Evolutionary conservation across 1,284 basidiomycete species (phyloP), one percentile per base, ranked within the genome.

Genomic region (Leccinum solheimii): DNA sequence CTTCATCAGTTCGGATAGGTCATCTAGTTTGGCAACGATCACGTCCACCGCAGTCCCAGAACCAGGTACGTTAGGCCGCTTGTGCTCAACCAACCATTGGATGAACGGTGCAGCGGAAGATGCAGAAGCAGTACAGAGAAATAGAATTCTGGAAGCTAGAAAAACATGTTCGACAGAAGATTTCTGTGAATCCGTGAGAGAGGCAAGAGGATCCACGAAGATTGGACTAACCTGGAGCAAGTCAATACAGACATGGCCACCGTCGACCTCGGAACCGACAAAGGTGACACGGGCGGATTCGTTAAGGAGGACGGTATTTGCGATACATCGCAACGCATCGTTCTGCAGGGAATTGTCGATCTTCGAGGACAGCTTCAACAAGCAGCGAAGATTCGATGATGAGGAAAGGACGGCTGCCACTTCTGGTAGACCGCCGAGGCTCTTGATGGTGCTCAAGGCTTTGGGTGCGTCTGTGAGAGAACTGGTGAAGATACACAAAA

Each of bases 381-480:
- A 76, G 23, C 78, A 75, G 5, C 80, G 81, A 58, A 90, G 77
- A 68, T 85, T 88, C 16, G 77, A 67, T 4, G 81, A 66, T 2
- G 77, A 79, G 10, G 86, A 82, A 26, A 95, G 80, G 50, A 86
- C 78, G 58, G 81, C 77, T 9, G 93, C 92, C 13, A 89, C 91
- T 5, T 84, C 77, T 0, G 85, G 86, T 60, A 87, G 83, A 68
- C 89, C 87, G 21, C 90, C 91, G 2, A 95, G 80, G 3, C 82
- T 85, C 76, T 95, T 95, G 64, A 95, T 72, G 0, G 90, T 86
- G 38, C 85, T 78, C 2, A 95, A 77, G 16, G 90, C 91, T 30
- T 78, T 80, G 1, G 82, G 77, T 38, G 83, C 81, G 72, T 91
- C 91, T 85, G 62, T 48, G 66, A 34, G n/a, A 26, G 49, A 51